A percentile compares a stretch with the other conserved stretches of the same genome.
Evolutionary conservation across 1,284 basidiomycete genomes (phyloP).

Genomic region (Ustilago bromivora): DNA sequence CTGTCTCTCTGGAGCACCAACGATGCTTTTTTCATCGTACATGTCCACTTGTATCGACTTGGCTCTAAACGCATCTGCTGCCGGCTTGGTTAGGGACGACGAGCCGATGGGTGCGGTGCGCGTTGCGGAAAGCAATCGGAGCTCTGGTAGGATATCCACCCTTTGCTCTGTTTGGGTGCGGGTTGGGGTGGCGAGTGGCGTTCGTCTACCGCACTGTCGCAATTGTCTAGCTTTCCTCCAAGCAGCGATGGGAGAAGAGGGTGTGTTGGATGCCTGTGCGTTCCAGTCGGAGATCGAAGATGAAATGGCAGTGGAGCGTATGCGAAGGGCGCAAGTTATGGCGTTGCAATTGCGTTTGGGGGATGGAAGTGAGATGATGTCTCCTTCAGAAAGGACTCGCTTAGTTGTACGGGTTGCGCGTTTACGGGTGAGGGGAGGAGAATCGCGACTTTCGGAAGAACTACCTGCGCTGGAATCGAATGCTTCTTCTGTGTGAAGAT

Average conservation of each 20-base stretch:
- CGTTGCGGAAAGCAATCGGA: slow-evolving; percentile 49
- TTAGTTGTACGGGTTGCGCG: slow-evolving; percentile 14
- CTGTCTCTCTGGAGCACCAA: slow-evolving; percentile 33
- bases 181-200: background rate
- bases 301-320: background rate
- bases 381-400: slow-evolving; percentile 30
- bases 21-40: slow-evolving; percentile 26
- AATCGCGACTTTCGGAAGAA: background rate
- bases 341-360: slow-evolving; percentile 17
- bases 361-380: slow-evolving; percentile 15
- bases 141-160: slow-evolving; percentile 30
- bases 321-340: background rate
- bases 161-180: background rate
- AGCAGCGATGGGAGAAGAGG: background rate
- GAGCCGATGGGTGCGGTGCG: slow-evolving; percentile 49
- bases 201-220: background rate
- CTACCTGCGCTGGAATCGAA: slow-evolving; percentile 33
- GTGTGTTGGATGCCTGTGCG: background rate
- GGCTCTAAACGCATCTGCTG: background rate
- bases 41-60: slow-evolving; percentile 15
- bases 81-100: slow-evolving; percentile 3
- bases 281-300: background rate
- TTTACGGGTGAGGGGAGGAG: background rate
- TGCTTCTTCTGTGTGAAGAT: slow-evolving; percentile 14
- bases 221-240: background rate